Percentiles rank a stretch among this genome's conserved stretches.
Evolutionary conservation across 2,329 filamentous ascomycete species (phyloP).

Genomic region (Cladophialophora carrionii): DNA sequence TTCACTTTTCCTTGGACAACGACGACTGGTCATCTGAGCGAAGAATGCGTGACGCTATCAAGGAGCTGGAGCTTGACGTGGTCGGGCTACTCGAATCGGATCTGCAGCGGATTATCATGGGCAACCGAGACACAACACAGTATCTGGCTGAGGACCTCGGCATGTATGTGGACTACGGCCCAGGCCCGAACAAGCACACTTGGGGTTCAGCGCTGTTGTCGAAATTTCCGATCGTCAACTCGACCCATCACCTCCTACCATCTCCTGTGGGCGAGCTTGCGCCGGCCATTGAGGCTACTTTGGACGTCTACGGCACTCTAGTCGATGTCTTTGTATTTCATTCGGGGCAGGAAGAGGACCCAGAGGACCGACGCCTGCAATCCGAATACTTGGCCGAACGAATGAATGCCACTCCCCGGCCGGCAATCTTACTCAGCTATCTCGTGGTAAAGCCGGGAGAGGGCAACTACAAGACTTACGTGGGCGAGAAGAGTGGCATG

Average conservation of each 20-base stretch:
- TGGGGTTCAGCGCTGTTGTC: conserved; percentile 93
- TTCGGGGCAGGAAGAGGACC: conserved; percentile 95
- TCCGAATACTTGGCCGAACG: conserved; percentile 80
- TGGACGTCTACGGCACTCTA: conserved; percentile 86
- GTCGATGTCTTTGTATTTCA: conserved; percentile 98
- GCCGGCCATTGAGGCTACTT: conserved; percentile 93
- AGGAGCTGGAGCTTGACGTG: conserved; percentile 95
- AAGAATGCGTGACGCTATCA: conserved; percentile 86
- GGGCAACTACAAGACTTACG: conserved; percentile 97
- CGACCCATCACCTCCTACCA: conserved; percentile 91
- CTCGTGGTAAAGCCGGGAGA: conserved; percentile 86
- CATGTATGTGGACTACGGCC: conserved; percentile 98
- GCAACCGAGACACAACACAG: conserved; percentile 94
- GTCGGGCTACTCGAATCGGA: conserved; percentile 93
- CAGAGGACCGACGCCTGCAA: conserved; percentile 86
- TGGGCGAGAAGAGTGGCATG: conserved; percentile 85
- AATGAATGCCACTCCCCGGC: conserved; percentile 81
- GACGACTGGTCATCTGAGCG: conserved; percentile 98
- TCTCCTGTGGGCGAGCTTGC: conserved; percentile 93
- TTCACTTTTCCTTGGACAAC: conserved; percentile 97
- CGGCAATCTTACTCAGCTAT: conserved; percentile 84
- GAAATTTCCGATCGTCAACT: conserved; percentile 97
- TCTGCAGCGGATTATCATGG: conserved; percentile 98
- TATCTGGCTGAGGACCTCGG: conserved; percentile 93
- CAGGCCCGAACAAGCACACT: conserved; percentile 97